Base-by-base conservation (phyloP, 148 eudicot genomes). In the Persicaria maculosa region DNA sequence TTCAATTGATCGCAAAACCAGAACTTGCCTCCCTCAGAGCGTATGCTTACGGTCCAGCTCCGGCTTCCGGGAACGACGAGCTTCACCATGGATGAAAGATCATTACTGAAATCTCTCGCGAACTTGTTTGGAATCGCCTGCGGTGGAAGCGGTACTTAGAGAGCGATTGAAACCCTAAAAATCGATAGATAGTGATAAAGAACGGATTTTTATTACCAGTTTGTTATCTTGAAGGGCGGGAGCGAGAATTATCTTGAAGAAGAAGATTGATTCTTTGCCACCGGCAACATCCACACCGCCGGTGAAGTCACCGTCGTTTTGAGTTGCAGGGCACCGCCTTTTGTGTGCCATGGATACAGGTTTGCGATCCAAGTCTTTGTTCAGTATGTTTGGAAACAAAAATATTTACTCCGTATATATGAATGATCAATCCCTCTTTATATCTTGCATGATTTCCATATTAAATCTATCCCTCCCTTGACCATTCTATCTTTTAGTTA, bases 1-100 rank as follows among this genome's bases (percentile, higher is more conserved):
- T 76, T 67, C 84, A 84, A 84, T 55, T 88, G 90, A 25, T 84
- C 59, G n/a, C 20, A 11, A 57, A 88, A 73, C 83, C 89, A 81
- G 20, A 86, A 36, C 55, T 77, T 40, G 45, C 82, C 7, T 73
- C 72, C 79, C 72, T 83, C 75, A 7, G 19, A 65, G 12, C 57
- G 74, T 55, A 72, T 48, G 12, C 80, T 40, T 54, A 86, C 90
- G 7, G 72, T 55, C 80, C 80, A 81, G 5, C 62, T 77, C 67
- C 81, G 80, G 45, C 86, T 86, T 44, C 80, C 74, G 1, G 91
- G 87, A 74, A 77, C 77, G 6, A 68, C 74, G 12, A 88, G 79
- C 50, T 50, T 72, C 22, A 72, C 84, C 68, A 54, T 47, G 52
- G 76, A 68, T 31, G 76, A 65, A 47, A 86, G 77, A 72, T 82